phyloP scores from a whole-genome alignment of 768 basidiomycete species.

The Trametopsis cervina region DNA sequence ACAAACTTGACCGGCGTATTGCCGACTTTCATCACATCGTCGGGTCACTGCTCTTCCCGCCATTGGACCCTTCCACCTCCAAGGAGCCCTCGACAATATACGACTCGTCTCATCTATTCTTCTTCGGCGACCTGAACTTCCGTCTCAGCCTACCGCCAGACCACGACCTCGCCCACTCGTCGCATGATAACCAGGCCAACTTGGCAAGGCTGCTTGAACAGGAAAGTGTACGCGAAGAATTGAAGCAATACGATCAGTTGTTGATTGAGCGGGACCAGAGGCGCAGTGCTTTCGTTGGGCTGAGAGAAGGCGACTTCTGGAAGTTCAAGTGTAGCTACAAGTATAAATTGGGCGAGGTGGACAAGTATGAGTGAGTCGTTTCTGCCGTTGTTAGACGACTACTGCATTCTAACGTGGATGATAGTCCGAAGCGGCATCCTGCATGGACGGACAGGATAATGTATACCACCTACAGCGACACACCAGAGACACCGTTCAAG shows the following conservation, averaged over 20 bases:
- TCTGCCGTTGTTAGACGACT: background rate
- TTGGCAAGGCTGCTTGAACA: slow-evolving; percentile 29
- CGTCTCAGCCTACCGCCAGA: slow-evolving; percentile 60
- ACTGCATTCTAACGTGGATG: slow-evolving; percentile 6
- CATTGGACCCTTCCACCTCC: slow-evolving; percentile 33
- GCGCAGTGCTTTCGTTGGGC: slow-evolving; percentile 59
- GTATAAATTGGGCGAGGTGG: slow-evolving; percentile 72
- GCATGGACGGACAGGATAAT: slow-evolving; percentile 93
- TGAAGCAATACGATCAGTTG: slow-evolving; percentile 74
- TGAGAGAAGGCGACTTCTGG: slow-evolving; percentile 85
- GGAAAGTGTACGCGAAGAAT: slow-evolving; percentile 45
- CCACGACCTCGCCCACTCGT: slow-evolving; percentile 36
- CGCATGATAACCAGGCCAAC: slow-evolving; percentile 28
- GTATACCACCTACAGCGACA: slow-evolving; percentile 71
- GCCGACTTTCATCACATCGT: slow-evolving; percentile 81
- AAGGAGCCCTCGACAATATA: slow-evolving; percentile 56
- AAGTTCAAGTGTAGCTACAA: slow-evolving; percentile 88
- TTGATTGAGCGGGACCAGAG: slow-evolving; percentile 48
- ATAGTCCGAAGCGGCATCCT: slow-evolving; percentile 64
- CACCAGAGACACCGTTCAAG: slow-evolving; percentile 39
- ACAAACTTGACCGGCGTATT: slow-evolving; percentile 57
- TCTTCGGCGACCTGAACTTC: slow-evolving; percentile 93
- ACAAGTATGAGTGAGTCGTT: slow-evolving; percentile 63
- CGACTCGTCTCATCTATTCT: slow-evolving; percentile 83
- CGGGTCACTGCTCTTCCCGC: slow-evolving; percentile 68